These are phyloP conservation scores for Ascoidea tarda DNA, from an alignment of 805 yeast genomes.

Conservation along the genomic window DNA sequence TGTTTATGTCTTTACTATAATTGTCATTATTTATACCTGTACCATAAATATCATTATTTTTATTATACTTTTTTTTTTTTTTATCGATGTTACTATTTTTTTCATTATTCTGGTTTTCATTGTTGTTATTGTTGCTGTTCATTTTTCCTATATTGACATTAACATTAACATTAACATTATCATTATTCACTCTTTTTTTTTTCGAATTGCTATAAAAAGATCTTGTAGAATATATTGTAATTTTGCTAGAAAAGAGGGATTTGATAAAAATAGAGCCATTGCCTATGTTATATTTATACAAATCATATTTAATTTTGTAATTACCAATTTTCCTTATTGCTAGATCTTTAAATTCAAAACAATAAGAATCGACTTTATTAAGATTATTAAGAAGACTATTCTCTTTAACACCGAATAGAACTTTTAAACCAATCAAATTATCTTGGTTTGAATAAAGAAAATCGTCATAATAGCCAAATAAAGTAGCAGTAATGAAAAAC, in stretches of 20 bases:
- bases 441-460: not conserved
- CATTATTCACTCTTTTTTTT: no score
- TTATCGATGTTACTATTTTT: not conserved
- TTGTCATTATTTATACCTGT: not conserved
- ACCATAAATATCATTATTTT: not conserved
- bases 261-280: not conserved
- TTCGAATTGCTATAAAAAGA: no score
- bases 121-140: no score
- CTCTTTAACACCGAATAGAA: not conserved
- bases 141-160: not conserved
- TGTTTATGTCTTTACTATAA: not conserved
- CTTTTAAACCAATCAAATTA: not conserved
- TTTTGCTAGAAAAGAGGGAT: not conserved
- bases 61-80: no score
- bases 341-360: not conserved
- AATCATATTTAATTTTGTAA: not conserved
- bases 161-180: no score
- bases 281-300: not conserved
- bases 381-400: no score
- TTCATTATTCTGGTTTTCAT: not conserved
- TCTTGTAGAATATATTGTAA: not conserved
- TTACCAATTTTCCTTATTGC: not conserved
- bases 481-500: not conserved
- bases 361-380: not conserved
- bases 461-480: no score